Base-by-base conservation (phyloP, 345 rosid species). In the Salix koriyanagi region DNA sequence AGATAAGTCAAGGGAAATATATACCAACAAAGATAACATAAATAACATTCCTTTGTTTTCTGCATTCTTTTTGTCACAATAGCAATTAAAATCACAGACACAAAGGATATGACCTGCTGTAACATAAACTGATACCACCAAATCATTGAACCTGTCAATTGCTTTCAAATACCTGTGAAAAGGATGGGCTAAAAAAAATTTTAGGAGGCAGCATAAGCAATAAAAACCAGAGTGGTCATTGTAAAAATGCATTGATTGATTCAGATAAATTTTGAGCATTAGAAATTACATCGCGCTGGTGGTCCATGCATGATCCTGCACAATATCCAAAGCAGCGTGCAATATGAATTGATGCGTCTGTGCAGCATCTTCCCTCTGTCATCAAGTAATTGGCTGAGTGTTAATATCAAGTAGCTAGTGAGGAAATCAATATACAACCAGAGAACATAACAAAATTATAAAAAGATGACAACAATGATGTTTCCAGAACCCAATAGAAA, bases 281-380 rank as follows among this genome's bases (percentile, higher is more conserved):
- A 64, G 77, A 64, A 74, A 89, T 87, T 72, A 94, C 99, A 94
- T 96, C 26, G 98, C 98, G 82, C 97, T 92, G 46, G 98, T 96
- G 46, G 97, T 91, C 99, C 98, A 94, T 52, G 99, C 97, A 28
- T 92, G 79, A 82, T 96, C 99, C 85, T 96, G 98, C 77, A 92
- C 99, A 68, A 96, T 86, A 86, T 96, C 97, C 79, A 94, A 80
- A 13, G 99, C 97, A 7, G 98, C 98, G 69, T 96, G 99, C 73
- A 96, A 85, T 58, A 96, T 81, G 79, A 96, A 96, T 58, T 96
- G 99, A 79, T 92, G 97, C 85, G 94, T 75, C 83, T 96, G 97
- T 30, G 98, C 92, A 76, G 98, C 97, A 85, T 96, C 99, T 90
- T 96, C 98, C 88, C 97, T 94, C 99, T 96, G 84, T 58, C 79